Evolutionary conservation across 164 flowering plant species (phyloP), one percentile per base, ranked within the genome.

Genomic region (Annona cherimola): DNA sequence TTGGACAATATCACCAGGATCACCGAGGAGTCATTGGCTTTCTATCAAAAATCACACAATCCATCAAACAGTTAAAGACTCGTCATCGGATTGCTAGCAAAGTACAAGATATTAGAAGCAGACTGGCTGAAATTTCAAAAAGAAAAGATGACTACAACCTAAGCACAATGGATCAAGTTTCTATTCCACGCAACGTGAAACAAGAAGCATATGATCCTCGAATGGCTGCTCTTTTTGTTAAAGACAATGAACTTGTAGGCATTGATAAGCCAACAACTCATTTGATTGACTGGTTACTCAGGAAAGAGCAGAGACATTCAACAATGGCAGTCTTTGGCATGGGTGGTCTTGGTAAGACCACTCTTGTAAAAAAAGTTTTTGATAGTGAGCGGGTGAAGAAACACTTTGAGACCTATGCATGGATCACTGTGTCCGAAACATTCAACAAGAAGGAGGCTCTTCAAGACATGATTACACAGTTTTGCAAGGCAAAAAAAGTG

Each of bases 391-490:
- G n/a, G n/a, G n/a, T n/a, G n/a, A n/a, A n/a, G n/a, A n/a, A n/a
- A n/a, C n/a, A n/a, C n/a, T n/a, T n/a, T n/a, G n/a, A n/a, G n/a
- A n/a, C n/a, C n/a, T n/a, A n/a, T n/a, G n/a, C 77, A 39, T 77
- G 74, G 77, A 68, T 68, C 7, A 42, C 55, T 42, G 44, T 74
- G 9, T 74, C 74, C 4, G 66, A 61, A 18, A 61, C 59, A 19
- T 71, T n/a, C 43, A 42, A 9, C 6, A 6, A 43, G 4, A 3
- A 70, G 55, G 71, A 74, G 11, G 45, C 70, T 2, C 43, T 69
- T 9, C 19, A 16, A 0, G n/a, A n/a, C n/a, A n/a, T n/a, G n/a
- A n/a, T n/a, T n/a, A n/a, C n/a, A n/a, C n/a, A n/a, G n/a, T n/a
- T n/a, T n/a, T n/a, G n/a, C n/a, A n/a, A n/a, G n/a, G n/a, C n/a